phyloP scores from a whole-genome alignment of 1,284 basidiomycete genomes.

The Cerioporus squamosus region DNA sequence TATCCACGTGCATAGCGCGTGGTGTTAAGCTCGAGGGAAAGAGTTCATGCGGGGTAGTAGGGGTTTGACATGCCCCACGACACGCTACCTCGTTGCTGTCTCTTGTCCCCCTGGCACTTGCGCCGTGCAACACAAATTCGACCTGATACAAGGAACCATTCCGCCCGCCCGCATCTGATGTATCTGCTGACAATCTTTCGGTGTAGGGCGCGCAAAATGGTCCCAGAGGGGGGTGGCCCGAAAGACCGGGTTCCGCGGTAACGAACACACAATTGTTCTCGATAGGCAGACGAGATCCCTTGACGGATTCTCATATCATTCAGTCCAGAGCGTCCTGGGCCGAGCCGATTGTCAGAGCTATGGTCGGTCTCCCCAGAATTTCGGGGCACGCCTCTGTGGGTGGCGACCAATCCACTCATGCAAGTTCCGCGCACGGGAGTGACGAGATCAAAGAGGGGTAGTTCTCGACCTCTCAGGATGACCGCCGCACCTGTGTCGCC shows the following conservation, averaged over 20 bases:
- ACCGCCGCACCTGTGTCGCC: not conserved
- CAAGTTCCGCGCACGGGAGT: not conserved
- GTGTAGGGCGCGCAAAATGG: no score
- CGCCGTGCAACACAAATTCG: not conserved
- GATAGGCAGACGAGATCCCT: conserved; percentile 10
- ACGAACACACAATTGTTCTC: conserved; percentile 5
- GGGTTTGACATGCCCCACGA: not conserved
- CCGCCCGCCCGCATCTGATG: not conserved
- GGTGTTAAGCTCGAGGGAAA: not conserved
- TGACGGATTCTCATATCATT: conserved; percentile 13
- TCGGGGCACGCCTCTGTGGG: not conserved
- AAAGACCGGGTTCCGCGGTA: conserved; percentile 1
- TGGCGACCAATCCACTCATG: not conserved
- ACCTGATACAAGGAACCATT: not conserved
- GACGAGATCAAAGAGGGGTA: conserved; percentile 2
- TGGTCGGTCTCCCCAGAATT: not conserved
- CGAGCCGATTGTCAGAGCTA: not conserved
- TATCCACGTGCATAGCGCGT: not conserved
- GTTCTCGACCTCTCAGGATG: not conserved
- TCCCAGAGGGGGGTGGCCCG: no score
- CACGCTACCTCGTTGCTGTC: conserved; percentile 7
- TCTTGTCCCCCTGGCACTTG: not conserved
- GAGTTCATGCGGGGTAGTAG: not conserved
- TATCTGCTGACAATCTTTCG: not conserved
- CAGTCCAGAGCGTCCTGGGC: conserved; percentile 20